Conservation (phyloP, 2,329 filamentous ascomycete species). For the Clonostachys chloroleuca region DNA sequence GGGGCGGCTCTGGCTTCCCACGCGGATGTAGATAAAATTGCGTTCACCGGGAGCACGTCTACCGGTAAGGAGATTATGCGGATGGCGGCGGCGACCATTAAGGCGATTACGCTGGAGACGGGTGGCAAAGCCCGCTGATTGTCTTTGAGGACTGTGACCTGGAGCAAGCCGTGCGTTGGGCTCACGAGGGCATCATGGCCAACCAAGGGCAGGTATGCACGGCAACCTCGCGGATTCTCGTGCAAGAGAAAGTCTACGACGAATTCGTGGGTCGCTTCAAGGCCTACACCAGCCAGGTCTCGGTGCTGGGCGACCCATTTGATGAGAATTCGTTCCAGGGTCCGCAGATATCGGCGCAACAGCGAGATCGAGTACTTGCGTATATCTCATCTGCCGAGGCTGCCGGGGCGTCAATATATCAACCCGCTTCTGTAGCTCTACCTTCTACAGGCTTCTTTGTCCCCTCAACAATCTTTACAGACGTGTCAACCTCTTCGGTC, state of each 20-base stretch:
- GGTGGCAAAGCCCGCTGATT: conserved; percentile 57
- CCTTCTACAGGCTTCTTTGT: conserved; percentile 16
- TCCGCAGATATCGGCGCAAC: conserved; percentile 60
- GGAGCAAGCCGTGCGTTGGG: conserved; percentile 56
- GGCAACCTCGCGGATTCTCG: conserved; percentile 53
- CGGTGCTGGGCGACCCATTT: conserved; percentile 62
- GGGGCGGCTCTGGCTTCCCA: conserved; percentile 63
- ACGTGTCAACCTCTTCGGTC: conserved; percentile 11
- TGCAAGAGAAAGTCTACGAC: conserved; percentile 53
- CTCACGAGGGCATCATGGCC: conserved; percentile 36
- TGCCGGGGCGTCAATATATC: conserved; percentile 51
- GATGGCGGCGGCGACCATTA: conserved; percentile 54
- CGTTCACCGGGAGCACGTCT: conserved; percentile 67
- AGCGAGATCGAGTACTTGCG: conserved; percentile 59
- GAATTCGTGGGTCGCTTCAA: conserved; percentile 60
- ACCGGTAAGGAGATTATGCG: conserved; percentile 70
- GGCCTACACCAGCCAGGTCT: conserved; percentile 46
- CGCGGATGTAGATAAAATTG: conserved; percentile 63
- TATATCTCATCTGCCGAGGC: conserved; percentile 62
- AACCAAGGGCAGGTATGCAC: conserved; percentile 59
- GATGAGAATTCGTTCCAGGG: conserved; percentile 61
- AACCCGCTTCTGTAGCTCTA: conserved; percentile 4
- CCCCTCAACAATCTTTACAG: conserved; percentile 19
- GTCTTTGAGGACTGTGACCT: conserved; percentile 58
- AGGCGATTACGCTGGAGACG: conserved; percentile 55